Conservation (phyloP, 345 rosid species). For the Eucalyptus grandis region DNA sequence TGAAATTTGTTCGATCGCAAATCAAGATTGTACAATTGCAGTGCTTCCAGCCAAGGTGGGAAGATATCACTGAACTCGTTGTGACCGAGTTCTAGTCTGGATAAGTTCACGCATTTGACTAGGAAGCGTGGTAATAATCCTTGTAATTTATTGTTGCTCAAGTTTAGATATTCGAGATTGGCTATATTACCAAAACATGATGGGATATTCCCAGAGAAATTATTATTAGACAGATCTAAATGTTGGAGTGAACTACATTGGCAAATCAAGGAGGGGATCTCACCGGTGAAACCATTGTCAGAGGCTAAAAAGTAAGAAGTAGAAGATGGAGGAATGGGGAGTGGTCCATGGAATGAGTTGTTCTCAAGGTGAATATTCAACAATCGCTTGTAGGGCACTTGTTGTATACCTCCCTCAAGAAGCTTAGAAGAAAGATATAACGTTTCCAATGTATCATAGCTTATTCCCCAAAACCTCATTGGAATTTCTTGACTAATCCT, state of each 20-base stretch:
- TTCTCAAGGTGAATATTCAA: fast-evolving
- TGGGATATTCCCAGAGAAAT: fast-evolving
- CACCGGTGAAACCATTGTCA: fast-evolving
- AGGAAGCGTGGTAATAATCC: neutral
- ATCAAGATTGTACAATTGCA: fast-evolving
- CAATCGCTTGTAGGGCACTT: neutral
- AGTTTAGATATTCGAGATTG: fast-evolving
- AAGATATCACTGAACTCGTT: neutral
- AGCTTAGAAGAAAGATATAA: neutral
- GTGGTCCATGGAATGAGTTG: neutral
- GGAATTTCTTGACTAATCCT: neutral
- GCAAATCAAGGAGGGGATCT: no score
- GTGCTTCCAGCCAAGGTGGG: neutral
- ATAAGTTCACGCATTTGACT: neutral
- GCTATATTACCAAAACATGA: no score
- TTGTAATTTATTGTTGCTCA: fast-evolving
- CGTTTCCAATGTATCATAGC: fast-evolving
- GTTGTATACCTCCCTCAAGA: neutral
- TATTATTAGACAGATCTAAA: fast-evolving
- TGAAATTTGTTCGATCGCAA: neutral
- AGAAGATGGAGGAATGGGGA: no score
- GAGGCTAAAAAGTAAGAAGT: fast-evolving
- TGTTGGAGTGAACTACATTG: fast-evolving
- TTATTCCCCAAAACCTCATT: neutral
- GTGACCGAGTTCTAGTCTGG: fast-evolving